These are phyloP conservation scores for Trichoderma hamatum DNA, from an alignment of 2,329 filamentous ascomycete species.

Conservation along the genomic window DNA sequence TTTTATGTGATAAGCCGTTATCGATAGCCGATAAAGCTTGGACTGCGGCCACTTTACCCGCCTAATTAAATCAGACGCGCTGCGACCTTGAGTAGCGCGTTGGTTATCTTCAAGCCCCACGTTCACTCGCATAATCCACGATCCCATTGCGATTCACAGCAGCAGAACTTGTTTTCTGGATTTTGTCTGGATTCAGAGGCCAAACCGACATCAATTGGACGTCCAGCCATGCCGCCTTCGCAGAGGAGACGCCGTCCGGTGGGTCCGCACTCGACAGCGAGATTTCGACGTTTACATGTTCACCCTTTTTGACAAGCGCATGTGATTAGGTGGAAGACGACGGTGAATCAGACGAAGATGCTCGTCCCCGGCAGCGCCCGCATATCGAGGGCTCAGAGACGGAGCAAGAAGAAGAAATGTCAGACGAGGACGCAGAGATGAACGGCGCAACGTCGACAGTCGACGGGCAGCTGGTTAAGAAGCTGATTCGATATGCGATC, in stretches of 20 bases:
- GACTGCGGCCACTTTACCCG: neutral
- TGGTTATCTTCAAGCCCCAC: neutral
- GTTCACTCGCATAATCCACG: neutral
- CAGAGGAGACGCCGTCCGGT: constrained; percentile 42
- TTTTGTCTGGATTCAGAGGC: too few species aligned
- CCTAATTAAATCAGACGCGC: neutral
- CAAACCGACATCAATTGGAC: neutral
- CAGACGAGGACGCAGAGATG: constrained; percentile 34
- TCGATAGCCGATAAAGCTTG: constrained; percentile 34
- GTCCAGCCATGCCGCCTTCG: constrained; percentile 38
- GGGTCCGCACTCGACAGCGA: constrained; percentile 8
- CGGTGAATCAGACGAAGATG: constrained; percentile 41
- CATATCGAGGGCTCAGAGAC: constrained; percentile 38
- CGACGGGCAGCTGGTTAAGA: constrained; percentile 61
- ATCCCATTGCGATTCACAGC: neutral
- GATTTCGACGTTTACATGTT: neutral
- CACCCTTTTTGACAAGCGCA: neutral
- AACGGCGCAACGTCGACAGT: constrained; percentile 39
- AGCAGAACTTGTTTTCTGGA: neutral
- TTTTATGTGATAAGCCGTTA: constrained; percentile 24
- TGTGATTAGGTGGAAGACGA: constrained; percentile 33
- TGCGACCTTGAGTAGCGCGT: neutral
- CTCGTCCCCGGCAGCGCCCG: constrained; percentile 39
- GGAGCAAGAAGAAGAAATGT: constrained; percentile 46
- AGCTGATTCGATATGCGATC: constrained; percentile 68